Evolutionary conservation across 495 filamentous ascomycete species (phyloP).

Genomic region (Zalerion maritima): DNA sequence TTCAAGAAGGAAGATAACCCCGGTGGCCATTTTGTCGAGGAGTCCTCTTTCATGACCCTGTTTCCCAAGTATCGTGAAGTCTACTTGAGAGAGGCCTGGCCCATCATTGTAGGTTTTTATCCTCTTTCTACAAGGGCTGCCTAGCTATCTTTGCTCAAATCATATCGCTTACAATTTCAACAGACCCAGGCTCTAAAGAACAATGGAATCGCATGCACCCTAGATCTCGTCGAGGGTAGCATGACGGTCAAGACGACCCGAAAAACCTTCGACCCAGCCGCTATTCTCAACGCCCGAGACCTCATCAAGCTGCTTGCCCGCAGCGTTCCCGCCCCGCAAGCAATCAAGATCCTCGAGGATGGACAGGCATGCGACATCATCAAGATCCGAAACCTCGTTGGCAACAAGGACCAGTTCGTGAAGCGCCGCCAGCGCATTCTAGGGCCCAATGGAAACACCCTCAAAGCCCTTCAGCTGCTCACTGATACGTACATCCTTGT

Average conservation of each 20-base stretch:
- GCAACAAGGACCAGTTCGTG: conserved; percentile 93
- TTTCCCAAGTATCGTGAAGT: conserved; percentile 97
- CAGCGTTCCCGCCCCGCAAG: conserved; percentile 84
- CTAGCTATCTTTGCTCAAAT: too few species aligned
- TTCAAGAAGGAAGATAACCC: conserved; percentile 79
- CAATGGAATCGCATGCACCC: conserved; percentile 66
- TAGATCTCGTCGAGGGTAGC: conserved; percentile 85
- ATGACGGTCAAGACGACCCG: conserved; percentile 93
- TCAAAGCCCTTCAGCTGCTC: conserved; percentile 93
- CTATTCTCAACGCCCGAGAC: conserved; percentile 89
- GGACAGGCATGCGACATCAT: conserved; percentile 82
- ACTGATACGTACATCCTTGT: conserved; percentile 89
- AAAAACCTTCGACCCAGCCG: conserved; percentile 87
- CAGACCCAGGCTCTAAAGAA: conserved; percentile 74
- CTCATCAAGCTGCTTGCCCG: conserved; percentile 84
- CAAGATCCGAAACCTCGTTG: conserved; percentile 78
- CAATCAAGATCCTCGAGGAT: conserved; percentile 88
- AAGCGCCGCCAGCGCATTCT: conserved; percentile 82
- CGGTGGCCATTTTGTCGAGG: conserved; percentile 77
- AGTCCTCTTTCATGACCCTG: conserved; percentile 78
- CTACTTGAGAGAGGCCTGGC: conserved; percentile 88
- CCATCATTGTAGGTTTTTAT: too few species aligned
- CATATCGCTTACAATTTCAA: too few species aligned
- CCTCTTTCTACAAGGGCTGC: too few species aligned
- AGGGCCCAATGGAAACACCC: conserved; percentile 56